Percentiles rank a stretch among this genome's conserved stretches.
Evolutionary conservation across 2,329 filamentous ascomycete species (phyloP).

Genomic region (Exophiala xenobiotica): DNA sequence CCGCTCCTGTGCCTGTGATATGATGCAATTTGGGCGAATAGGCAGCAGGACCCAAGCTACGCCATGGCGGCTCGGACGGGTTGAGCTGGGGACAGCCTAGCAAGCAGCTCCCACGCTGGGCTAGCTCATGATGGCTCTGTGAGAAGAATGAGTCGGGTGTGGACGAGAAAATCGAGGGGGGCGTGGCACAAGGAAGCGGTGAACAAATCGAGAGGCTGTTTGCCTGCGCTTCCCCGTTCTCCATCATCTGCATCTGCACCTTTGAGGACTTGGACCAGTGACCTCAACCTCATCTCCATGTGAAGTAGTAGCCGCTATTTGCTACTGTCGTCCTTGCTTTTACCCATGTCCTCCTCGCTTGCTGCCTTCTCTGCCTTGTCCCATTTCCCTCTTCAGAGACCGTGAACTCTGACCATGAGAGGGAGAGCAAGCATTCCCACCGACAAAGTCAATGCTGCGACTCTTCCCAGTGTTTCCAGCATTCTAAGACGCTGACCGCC

Average conservation of each 20-base stretch:
- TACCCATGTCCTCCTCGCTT: no score
- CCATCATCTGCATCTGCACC: neutral
- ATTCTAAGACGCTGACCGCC: neutral
- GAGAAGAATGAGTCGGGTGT: neutral
- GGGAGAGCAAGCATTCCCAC: conserved; percentile 2
- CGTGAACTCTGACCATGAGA: conserved; percentile 18
- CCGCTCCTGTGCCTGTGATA: neutral
- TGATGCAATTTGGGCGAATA: conserved; percentile 3
- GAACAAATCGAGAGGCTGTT: neutral
- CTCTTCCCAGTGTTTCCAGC: conserved; percentile 4
- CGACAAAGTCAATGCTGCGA: conserved; percentile 12
- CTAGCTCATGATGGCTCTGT: no score
- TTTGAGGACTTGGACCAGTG: neutral
- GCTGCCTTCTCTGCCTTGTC: neutral
- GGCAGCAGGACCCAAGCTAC: conserved; percentile 4
- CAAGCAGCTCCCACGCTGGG: neutral
- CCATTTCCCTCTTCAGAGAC: neutral
- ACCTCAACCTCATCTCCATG: neutral
- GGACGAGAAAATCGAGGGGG: conserved; percentile 7
- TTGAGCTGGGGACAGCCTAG: conserved; percentile 2
- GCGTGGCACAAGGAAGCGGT: conserved; percentile 9
- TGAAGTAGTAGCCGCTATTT: neutral
- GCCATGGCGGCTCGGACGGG: conserved; percentile 7
- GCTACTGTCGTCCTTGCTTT: no score
- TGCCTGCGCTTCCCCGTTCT: neutral